Base-by-base conservation (phyloP, 176 grass and related monocot species). In the Luzula sylvatica region DNA sequence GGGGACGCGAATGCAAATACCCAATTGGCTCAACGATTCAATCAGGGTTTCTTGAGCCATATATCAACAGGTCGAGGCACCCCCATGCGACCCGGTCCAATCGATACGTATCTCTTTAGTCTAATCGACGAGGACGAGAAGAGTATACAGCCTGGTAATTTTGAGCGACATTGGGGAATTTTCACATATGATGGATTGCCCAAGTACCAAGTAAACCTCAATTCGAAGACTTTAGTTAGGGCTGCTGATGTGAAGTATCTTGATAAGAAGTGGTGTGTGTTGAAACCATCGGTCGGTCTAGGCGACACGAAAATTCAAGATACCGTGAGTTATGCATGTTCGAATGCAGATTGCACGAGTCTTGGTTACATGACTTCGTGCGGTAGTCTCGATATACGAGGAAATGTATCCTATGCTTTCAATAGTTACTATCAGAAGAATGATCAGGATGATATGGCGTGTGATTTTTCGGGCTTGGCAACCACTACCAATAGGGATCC, bases 351-450 rank as follows among this genome's bases (percentile, higher is more conserved):
- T 35, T 98, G 92, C 78, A 90, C 92, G 25, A 86, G 92, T 20
- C 78, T 98, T 3, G 92, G 92, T 1, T 98, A 90, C 62, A 83
- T 65, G 68, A 98, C 92, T 9, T 98, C 92, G 0, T 98, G 92
- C 0, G 92, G 92, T 0, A 22, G 35, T 65, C 74, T 98, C 52
- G 92, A 90, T 66, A 44, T 1, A 2, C 52, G 72, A 15, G 82
- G 92, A 47, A 98, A 98, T 42, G 68, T 98, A 44, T 98, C 92
- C 0, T 98, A 98, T 15, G 81, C 92, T 1, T 98, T 82, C 72
- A 90, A 98, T 61, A 87, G 70, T 52, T 98, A 66, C 58, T 98
- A 61, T 65, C 92, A 98, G 85, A 98, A 87, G 75, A 98, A 90
- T 24, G 92, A 98, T 50, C 92, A 98, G 51, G 92, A 98, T 15